phyloP scores from a whole-genome alignment of 2,329 filamentous ascomycete species.

The Aspergillus arachidicola region DNA sequence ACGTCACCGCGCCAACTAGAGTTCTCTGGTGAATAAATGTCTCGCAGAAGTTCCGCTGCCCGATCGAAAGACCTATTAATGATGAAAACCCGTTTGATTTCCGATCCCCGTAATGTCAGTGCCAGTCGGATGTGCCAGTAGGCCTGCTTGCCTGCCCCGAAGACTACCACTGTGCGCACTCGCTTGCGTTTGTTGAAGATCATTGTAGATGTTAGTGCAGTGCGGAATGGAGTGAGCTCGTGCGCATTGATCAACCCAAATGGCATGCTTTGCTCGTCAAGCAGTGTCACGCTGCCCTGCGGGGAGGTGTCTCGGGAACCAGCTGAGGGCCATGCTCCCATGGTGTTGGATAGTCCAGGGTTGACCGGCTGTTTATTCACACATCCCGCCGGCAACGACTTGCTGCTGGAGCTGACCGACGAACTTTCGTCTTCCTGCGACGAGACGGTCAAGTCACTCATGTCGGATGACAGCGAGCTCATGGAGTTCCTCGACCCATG shows the following conservation, averaged over 20 bases:
- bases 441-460: constrained; percentile 40
- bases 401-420: constrained; percentile 27
- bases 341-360: constrained; percentile 29
- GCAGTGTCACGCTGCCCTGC: constrained; percentile 61
- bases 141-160: constrained; percentile 85
- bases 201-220: constrained; percentile 62
- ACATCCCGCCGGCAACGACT: constrained; percentile 32
- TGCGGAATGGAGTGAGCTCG: constrained; percentile 70
- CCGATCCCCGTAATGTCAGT: constrained; percentile 65
- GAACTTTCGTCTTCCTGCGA: constrained; percentile 30
- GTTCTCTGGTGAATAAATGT: constrained; percentile 56
- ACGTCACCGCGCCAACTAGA: constrained; percentile 65
- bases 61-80: constrained; percentile 67
- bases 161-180: constrained; percentile 77
- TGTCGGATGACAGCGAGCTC: constrained; percentile 37
- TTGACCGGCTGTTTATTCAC: constrained; percentile 34
- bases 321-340: constrained; percentile 38
- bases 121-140: constrained; percentile 93
- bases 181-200: constrained; percentile 66
- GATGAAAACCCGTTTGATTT: constrained; percentile 79
- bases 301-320: constrained; percentile 50
- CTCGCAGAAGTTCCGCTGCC: constrained; percentile 50
- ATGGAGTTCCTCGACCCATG: constrained; percentile 32
- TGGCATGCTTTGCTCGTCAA: constrained; percentile 60
- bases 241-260: constrained; percentile 67